phyloP scores from a whole-genome alignment of 129 eudicot genomes.

The Kitagawia praeruptora region DNA sequence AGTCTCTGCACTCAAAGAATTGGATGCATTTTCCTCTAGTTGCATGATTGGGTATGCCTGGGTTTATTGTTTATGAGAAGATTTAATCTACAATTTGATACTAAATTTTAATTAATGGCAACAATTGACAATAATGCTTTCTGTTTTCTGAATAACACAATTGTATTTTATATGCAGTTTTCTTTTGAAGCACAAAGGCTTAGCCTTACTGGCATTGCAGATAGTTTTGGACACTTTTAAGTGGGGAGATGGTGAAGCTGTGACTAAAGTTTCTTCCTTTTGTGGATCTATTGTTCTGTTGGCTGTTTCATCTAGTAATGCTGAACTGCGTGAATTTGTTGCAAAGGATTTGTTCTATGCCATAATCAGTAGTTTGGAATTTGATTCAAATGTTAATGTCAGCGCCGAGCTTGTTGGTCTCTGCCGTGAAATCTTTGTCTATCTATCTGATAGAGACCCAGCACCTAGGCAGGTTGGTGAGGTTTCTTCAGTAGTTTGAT shows the following conservation, averaged over 20 bases:
- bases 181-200: conserved; percentile 49
- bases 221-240: conserved; percentile 62
- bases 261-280: conserved; percentile 56
- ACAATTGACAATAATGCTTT: background rate
- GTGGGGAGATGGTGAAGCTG: conserved; percentile 84
- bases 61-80: background rate
- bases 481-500: background rate
- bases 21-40: conserved; percentile 51
- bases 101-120: background rate
- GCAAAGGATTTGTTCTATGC: conserved; percentile 76
- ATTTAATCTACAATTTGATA: conserved; percentile 4
- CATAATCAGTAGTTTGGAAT: conserved; percentile 62
- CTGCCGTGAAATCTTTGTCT: conserved; percentile 72
- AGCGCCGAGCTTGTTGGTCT: conserved; percentile 65
- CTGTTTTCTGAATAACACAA: background rate
- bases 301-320: conserved; percentile 51
- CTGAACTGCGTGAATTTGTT: conserved; percentile 72
- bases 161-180: conserved; percentile 42
- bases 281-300: conserved; percentile 59
- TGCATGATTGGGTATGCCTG: conserved; percentile 71
- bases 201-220: conserved; percentile 68
- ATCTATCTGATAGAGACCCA: conserved; percentile 65
- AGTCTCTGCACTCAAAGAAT: conserved; percentile 40
- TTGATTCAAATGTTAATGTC: conserved; percentile 65
- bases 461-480: conserved; percentile 75